Evolutionary conservation across 2,329 filamentous ascomycete species (phyloP), one percentile per base, ranked within the genome.

Genomic region (Colletotrichum gigasporum): DNA sequence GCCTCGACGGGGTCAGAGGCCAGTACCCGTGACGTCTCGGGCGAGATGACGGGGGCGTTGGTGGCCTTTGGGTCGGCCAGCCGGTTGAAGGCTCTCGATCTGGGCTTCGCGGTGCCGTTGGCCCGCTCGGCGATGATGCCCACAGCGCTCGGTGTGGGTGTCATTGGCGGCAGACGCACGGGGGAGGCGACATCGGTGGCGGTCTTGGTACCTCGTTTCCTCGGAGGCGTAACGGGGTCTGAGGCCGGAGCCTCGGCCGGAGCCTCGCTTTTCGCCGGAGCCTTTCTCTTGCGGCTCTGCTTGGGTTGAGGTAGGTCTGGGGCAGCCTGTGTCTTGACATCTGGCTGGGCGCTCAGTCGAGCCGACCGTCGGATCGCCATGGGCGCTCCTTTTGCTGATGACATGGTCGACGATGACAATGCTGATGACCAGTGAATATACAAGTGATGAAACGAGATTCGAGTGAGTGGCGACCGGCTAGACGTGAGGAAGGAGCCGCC

Each of bases 31-130:
- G 88, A 91, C 3, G 90, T 89, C 72, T 89, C 85, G 2, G 91
- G 90, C 0, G 91, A 92, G n/a, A 92, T 77, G 9, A 94, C 81
- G 1, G 87, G 83, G 1, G 90, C 91, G 73, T 93, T 93, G 42
- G 90, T 91, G 12, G 80, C 78, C 68, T 85, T 85, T 0, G 90
- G 87, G 67, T 89, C 82, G 12, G 88, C 90, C 2, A 90, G 83
- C 22, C 90, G 85, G 53, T 81, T 76, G 34, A 85, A 77, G 2
- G 77, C 76, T 12, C 75, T 74, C 20, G 79, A 75, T 30, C 73
- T 78, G 44, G 80, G 79, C 42, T 72, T 74, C 28, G 69, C 73
- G 18, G 70, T 71, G 62, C 66, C 52, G 34, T 67, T 52, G 28
- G 65, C 69, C 39, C 72, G 65, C 42, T 78, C 74, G 35, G 75